Evolutionary conservation across 2,329 filamentous ascomycete genomes (phyloP), one percentile per base, ranked within the genome.

Genomic region (Aureobasidium pullulans): DNA sequence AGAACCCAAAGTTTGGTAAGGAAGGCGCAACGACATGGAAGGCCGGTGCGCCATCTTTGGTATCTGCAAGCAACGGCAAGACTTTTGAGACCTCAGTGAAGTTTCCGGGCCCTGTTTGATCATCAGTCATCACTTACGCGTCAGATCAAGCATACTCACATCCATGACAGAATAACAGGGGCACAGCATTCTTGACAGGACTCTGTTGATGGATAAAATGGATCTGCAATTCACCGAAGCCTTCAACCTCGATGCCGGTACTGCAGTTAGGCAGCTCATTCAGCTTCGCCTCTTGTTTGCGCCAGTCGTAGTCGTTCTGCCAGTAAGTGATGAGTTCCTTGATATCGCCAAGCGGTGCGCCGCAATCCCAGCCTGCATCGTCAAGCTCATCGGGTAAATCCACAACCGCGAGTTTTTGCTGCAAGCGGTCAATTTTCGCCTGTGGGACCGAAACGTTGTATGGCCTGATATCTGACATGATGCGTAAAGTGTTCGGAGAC

Each of bases 81-180:
- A 89, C 72, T 66, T 87, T 88, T 16, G 74, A 71, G 1, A 83
- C 84, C 71, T 90, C 86, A 47, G 87, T 69, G 67, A 88, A 89
- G 63, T 81, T 85, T 1, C 87, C 87, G 0, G 87, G 87, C 82
- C 57, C 54, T 60, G 16, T 23, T 3, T n/a, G 1, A 3, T 44
- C 39, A 56, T 56, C 42, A 48, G 44, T n/a, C 36, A 48, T 6
- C 7, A 1, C 2, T 28, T 13, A n/a, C n/a, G n/a, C 16, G 6
- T 28, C 32, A 6, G 19, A 3, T 5, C n/a, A 8, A 4, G 8
- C 5, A 7, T 15, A 48, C 54, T 43, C 2, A 58, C 79, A 88
- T n/a, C 85, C 85, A 67, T 89, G 86, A 15, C 78, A 76, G 68
- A 89, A 88, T 0, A 89, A 68, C 36, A 89, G 67, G 0, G 87